A percentile compares a stretch with the other conserved stretches of the same genome.
phyloP scores from a whole-genome alignment of 192 early-diverging fungal species.

The Coemansia reversa region DNA sequence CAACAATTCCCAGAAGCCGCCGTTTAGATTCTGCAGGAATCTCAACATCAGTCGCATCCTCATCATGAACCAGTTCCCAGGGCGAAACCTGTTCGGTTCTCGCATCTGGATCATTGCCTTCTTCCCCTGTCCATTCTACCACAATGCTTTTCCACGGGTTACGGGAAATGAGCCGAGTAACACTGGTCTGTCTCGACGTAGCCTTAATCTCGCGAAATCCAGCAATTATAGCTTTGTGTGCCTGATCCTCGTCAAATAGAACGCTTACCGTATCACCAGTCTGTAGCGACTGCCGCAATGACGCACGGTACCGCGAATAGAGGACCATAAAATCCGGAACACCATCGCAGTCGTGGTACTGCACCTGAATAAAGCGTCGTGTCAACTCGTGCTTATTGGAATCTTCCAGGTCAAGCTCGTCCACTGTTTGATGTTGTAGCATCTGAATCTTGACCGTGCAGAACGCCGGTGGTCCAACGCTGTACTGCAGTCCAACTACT shows the following conservation, averaged over 20 bases:
- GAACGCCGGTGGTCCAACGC: slow-evolving; percentile 68
- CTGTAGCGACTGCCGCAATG: slow-evolving; percentile 52
- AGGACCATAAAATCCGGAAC: slow-evolving; percentile 71
- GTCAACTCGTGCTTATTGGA: slow-evolving; percentile 28
- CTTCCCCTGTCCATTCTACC: slow-evolving; percentile 40
- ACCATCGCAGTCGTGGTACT: slow-evolving; percentile 71
- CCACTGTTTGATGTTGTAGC: slow-evolving; percentile 42
- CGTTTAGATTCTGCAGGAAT: slow-evolving; percentile 25
- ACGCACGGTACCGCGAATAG: slow-evolving; percentile 60
- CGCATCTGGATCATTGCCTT: slow-evolving; percentile 11
- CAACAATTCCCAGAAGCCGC: slow-evolving; percentile 49
- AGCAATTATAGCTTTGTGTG: slow-evolving; percentile 57
- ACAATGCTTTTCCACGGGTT: slow-evolving; percentile 49
- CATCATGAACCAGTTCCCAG: slow-evolving; percentile 40
- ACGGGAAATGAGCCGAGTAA: slow-evolving; percentile 54
- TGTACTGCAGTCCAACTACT: slow-evolving; percentile 59
- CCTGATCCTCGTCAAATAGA: slow-evolving; percentile 63
- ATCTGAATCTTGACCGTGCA: slow-evolving; percentile 60
- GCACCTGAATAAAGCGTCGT: slow-evolving; percentile 49
- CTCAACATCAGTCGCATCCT: slow-evolving; percentile 10
- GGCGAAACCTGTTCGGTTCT: slow-evolving; percentile 30
- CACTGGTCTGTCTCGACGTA: slow-evolving; percentile 43
- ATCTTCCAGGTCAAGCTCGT: slow-evolving; percentile 48
- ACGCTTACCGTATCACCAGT: slow-evolving; percentile 61
- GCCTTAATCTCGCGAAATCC: slow-evolving; percentile 49